Evolutionary conservation across 345 rosid genomes (phyloP), one percentile per base, ranked within the genome.

Genomic region (Pelargonium nanum): DNA sequence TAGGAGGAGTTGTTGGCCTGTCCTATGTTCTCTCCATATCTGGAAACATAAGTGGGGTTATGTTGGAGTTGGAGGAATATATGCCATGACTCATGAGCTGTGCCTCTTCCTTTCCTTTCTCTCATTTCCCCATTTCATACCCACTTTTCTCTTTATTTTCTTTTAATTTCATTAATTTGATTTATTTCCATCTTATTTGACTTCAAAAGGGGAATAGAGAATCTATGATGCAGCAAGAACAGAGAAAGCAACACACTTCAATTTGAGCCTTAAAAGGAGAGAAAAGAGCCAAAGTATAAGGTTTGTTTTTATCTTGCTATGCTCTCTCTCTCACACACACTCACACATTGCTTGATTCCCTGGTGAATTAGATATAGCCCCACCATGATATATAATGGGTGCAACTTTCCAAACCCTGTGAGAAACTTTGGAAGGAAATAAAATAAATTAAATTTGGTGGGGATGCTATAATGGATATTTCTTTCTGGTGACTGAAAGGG

Each of bases 301-400:
- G 62, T 50, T 65, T 65, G 68, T 65, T 26, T 24, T 53, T 65
- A 51, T 56, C 61, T 45, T 13, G 30, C 53, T 65, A 32, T 57
- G 25, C 57, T 58, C 45, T 52, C 52, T 44, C 44, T 32, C 17
- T 24, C 40, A 30, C 40, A 30, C 40, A 40, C 48, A 40, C 48
- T 40, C 48, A 40, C 48, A 12, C 15, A 15, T 2, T 63, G 45
- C 59, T 64, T 63, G 83, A 81, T 81, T 81, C 86, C 83, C 67
- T 78, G 70, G 63, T 65, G 67, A 65, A 74, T 62, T 64, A 71
- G 74, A 40, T n/a, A 72, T 62, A 65, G 78, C 68, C 84, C 95
- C 88, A 82, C 91, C 84, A 77, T 65, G 64, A 74, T 74, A 63
- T 69, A 70, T 72, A 74, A 74, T 74, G 75, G 74, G 62, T 32